Conservation (phyloP, 225 moss, liverwort and hornwort species). For the Ulota crispa region DNA sequence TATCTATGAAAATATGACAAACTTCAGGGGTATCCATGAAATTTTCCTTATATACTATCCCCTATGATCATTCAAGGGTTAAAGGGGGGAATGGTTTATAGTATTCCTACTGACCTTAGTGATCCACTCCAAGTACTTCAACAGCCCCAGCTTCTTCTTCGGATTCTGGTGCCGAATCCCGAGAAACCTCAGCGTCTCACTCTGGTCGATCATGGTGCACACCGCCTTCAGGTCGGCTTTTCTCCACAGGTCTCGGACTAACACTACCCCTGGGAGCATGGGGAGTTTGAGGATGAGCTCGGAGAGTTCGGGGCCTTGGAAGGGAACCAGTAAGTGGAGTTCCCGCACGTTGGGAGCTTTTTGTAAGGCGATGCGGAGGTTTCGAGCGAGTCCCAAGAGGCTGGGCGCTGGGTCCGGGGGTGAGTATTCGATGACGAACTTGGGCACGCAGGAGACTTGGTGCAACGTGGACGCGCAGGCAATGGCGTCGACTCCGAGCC, state of each 20-base stretch:
- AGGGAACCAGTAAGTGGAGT: constrained; percentile 37
- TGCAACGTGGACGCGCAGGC: constrained; percentile 21
- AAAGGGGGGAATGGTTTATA: no score
- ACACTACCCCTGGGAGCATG: constrained; percentile 15
- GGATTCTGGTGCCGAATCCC: constrained; percentile 25
- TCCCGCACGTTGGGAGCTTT: constrained; percentile 8
- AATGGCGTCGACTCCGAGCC: background rate
- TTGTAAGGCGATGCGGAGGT: constrained; percentile 17
- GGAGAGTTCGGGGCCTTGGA: constrained; percentile 12
- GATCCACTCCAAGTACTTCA: constrained; percentile 24
- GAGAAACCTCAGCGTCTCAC: constrained; percentile 4
- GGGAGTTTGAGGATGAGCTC: background rate
- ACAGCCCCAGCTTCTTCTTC: constrained; percentile 29
- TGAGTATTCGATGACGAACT: constrained; percentile 29
- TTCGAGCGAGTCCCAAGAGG: constrained; percentile 14
- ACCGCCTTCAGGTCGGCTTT: constrained; percentile 26
- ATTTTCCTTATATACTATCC: no score
- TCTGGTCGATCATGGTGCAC: constrained; percentile 17
- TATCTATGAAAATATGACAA: no score
- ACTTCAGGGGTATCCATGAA: no score
- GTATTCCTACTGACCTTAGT: background rate
- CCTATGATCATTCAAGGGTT: no score
- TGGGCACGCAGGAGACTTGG: constrained; percentile 17
- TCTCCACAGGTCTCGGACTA: constrained; percentile 30
- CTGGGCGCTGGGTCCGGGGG: constrained; percentile 18